A percentile compares a stretch with the other conserved stretches of the same genome.
phyloP scores from a whole-genome alignment of 202 grass and related monocot species.

The Digitaria exilis region DNA sequence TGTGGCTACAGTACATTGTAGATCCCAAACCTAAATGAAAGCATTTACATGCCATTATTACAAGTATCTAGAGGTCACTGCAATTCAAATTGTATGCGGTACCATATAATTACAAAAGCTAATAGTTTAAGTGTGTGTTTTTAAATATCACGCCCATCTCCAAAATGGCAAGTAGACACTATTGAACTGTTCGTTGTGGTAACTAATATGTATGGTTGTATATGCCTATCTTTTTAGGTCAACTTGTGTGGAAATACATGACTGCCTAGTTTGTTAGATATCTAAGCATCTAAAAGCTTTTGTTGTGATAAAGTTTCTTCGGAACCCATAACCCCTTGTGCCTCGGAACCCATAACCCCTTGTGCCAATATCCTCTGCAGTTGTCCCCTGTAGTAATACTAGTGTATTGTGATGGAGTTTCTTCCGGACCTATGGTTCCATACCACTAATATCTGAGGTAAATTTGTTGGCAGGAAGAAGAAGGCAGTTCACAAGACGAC shows the following conservation, averaged over 20 bases:
- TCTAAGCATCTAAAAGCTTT: neutral
- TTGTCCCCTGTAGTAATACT: neutral
- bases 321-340: no score
- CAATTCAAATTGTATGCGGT: neutral
- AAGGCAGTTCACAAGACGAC: constrained; percentile 96
- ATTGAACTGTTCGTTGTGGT: neutral
- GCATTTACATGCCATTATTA: neutral
- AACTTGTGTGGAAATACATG: neutral
- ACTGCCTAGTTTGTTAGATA: neutral
- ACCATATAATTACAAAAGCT: neutral
- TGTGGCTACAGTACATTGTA: neutral
- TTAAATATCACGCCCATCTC: neutral
- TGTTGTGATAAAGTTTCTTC: neutral
- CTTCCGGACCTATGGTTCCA: neutral
- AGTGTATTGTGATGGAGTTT: neutral
- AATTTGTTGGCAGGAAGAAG: constrained; percentile 75
- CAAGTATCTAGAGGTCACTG: neutral
- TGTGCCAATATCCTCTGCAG: no score
- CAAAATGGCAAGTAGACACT: neutral
- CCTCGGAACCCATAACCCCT: no score
- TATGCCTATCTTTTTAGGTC: neutral
- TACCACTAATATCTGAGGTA: neutral
- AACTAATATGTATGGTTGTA: neutral
- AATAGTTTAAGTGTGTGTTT: neutral
- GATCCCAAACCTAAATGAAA: neutral